Conservation (phyloP, 495 filamentous ascomycete species). For the Penicillium paxilli region DNA sequence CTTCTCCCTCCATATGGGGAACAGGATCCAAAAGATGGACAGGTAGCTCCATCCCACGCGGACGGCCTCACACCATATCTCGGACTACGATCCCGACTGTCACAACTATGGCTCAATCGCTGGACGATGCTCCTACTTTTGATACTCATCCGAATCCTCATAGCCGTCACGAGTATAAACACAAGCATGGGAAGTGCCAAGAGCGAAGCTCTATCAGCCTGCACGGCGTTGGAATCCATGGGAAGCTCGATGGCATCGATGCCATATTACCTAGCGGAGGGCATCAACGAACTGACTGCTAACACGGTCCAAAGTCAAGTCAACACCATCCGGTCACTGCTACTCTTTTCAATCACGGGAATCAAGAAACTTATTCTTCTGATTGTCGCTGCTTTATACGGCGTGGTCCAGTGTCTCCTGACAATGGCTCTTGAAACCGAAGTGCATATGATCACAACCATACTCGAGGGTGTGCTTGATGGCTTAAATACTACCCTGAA, state of each 20-base stretch:
- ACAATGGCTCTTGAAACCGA: slow-evolving; percentile 75
- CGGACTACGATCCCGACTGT: slow-evolving; percentile 82
- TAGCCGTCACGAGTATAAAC: slow-evolving; percentile 70
- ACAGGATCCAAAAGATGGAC: slow-evolving; percentile 37
- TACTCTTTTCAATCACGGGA: slow-evolving; percentile 74
- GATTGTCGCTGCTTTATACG: slow-evolving; percentile 80
- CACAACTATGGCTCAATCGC: slow-evolving; percentile 94
- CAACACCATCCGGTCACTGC: slow-evolving; percentile 74
- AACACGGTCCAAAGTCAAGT: slow-evolving; percentile 71
- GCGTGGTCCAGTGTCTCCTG: slow-evolving; percentile 88
- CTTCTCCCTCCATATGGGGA: slow-evolving; percentile 47
- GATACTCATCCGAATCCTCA: slow-evolving; percentile 74
- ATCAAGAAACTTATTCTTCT: slow-evolving; percentile 89
- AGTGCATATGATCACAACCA: slow-evolving; percentile 68
- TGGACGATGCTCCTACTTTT: slow-evolving; percentile 92
- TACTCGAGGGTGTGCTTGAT: slow-evolving; percentile 66
- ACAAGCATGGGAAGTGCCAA: slow-evolving; percentile 73
- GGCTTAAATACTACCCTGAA: slow-evolving; percentile 73
- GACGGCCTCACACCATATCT: slow-evolving; percentile 94
- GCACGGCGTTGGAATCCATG: slow-evolving; percentile 87
- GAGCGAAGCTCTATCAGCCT: slow-evolving; percentile 79
- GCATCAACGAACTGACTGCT: slow-evolving; percentile 84
- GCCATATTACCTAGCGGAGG: slow-evolving; percentile 87
- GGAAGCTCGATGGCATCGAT: slow-evolving; percentile 96
- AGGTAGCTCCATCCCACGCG: slow-evolving; percentile 45